Evolutionary conservation across 2,329 filamentous ascomycete genomes (phyloP), one percentile per base, ranked within the genome.

Genomic region (Esteya vermicola): DNA sequence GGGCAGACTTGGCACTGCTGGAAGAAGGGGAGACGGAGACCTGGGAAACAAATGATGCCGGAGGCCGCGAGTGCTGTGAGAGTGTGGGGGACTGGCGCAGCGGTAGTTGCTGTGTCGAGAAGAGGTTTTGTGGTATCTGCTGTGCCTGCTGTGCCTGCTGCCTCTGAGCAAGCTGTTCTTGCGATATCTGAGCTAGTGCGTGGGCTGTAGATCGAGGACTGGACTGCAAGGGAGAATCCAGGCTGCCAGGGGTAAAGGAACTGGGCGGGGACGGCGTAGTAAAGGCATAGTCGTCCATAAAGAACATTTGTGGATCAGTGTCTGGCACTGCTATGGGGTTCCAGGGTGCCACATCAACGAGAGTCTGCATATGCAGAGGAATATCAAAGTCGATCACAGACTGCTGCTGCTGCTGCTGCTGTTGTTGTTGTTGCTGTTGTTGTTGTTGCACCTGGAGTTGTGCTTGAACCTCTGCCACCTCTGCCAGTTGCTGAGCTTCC

Each of bases 291-390:
- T 63, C 57, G 25, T 65, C 62, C 49, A 61, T 59, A 18, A 59
- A 49, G 23, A 62, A 56, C 27, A 51, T 49, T 9, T 53, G 51
- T 13, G 52, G 43, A 27, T 55, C 52, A 12, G 54, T 52, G 12
- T 52, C 52, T 30, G 57, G 53, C 2, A 61, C 47, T 23, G 55
- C 57, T 4, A 58, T 52, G 3, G 59, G 57, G 34, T 59, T 57
- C 68, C 67, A 70, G 27, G 65, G 58, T 6, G 57, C 54, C 16
- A 59, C 56, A 39, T 63, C 53, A 41, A 51, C 48, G 21, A 53
- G 51, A 21, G 56, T 54, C 36, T 60, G 61, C 37, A 60, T 55
- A 1, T 56, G 52, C 28, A 57, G 51, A 7, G 59, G 55, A n/a
- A 63, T 61, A 34, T 54, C 53, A 21, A 67, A 50, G 30, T 60